phyloP scores from a whole-genome alignment of 768 basidiomycete genomes.

The Pleurotus eryngii region DNA sequence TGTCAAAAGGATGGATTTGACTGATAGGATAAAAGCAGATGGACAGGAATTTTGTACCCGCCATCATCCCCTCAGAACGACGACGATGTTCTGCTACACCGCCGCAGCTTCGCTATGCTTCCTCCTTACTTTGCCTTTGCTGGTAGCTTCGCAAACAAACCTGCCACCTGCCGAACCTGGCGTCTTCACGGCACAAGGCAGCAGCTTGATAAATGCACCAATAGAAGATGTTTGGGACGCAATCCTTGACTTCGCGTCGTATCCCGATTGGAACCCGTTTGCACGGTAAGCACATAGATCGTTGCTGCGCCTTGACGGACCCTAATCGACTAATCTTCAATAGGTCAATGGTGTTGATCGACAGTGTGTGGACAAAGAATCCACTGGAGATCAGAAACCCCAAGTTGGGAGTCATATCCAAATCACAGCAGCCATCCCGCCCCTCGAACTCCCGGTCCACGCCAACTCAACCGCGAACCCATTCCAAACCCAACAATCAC shows the following conservation, averaged over 20 bases:
- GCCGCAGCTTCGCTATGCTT: not conserved
- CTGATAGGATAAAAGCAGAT: not conserved
- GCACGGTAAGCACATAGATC: constrained; percentile 17
- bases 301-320: not conserved
- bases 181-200: constrained; percentile 33
- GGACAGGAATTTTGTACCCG: not conserved
- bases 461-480: constrained; percentile 22
- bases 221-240: constrained; percentile 45
- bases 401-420: constrained; percentile 18
- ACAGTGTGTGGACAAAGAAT: constrained; percentile 15
- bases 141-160: constrained; percentile 10
- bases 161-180: constrained; percentile 26
- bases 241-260: constrained; percentile 47
- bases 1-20: too few relatives aligned
- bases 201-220: constrained; percentile 46
- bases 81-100: not conserved
- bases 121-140: not conserved
- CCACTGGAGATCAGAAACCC: constrained; percentile 22
- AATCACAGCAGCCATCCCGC: constrained; percentile 29
- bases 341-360: constrained; percentile 23
- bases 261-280: constrained; percentile 47
- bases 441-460: constrained; percentile 25
- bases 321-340: not conserved
- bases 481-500: constrained; percentile 22
- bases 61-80: not conserved